A percentile compares a stretch with the other conserved stretches of the same genome.
Evolutionary conservation across 1,284 basidiomycete genomes (phyloP).

Genomic region (Sporisorium graminicola): DNA sequence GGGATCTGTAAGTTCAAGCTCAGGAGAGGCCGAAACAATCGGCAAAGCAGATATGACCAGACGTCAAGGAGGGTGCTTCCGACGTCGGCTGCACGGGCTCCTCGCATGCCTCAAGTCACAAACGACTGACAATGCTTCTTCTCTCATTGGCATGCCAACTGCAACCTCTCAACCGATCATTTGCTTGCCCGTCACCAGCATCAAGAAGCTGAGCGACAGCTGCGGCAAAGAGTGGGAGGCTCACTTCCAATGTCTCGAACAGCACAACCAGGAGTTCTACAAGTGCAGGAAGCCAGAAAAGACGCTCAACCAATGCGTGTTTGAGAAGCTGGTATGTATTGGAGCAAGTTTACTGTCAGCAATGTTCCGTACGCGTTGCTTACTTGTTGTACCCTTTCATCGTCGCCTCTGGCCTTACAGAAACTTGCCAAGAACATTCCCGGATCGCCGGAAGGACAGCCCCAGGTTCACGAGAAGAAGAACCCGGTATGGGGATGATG

Average conservation of each 20-base stretch:
- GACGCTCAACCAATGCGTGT: conserved; percentile 92
- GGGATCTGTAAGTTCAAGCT: conserved; percentile 82
- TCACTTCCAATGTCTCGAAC: conserved; percentile 95
- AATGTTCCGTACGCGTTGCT: background rate
- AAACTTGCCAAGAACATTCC: conserved; percentile 93
- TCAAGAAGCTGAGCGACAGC: conserved; percentile 91
- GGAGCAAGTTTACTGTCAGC: background rate
- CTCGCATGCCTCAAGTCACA: no score
- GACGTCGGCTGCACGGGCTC: background rate
- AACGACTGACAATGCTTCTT: background rate
- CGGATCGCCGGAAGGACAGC: conserved; percentile 85
- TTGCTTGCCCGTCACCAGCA: conserved; percentile 73
- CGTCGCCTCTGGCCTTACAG: conserved; percentile 71
- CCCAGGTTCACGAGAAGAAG: conserved; percentile 89
- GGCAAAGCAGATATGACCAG: background rate
- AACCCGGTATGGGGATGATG: conserved; percentile 77
- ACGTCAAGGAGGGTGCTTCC: background rate
- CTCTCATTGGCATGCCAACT: background rate
- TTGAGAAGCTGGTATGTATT: conserved; percentile 81
- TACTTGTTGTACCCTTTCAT: conserved; percentile 67
- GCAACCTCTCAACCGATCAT: background rate
- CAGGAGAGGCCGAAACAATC: no score
- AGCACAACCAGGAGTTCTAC: conserved; percentile 96
- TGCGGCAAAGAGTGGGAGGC: conserved; percentile 89
- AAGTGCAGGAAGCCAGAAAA: conserved; percentile 91